These are phyloP conservation scores for Chalciporus pseudorubinellus DNA, from an alignment of 768 basidiomycete genomes.

Conservation along the genomic window DNA sequence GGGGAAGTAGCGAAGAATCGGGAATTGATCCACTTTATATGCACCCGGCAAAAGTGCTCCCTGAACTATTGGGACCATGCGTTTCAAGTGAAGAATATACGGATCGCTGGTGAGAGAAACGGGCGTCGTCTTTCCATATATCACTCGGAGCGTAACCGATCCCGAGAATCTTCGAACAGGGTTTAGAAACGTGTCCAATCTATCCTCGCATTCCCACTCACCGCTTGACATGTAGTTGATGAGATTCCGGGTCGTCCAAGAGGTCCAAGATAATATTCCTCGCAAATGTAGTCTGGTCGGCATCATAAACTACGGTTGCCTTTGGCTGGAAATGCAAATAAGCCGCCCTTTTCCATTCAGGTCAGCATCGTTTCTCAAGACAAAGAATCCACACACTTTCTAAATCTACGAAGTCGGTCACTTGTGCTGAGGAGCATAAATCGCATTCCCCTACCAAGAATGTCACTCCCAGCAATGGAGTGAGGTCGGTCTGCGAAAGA, in stretches of 20 bases:
- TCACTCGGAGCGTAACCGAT: constrained; percentile 25
- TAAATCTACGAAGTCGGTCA: constrained; percentile 57
- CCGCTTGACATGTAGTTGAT: constrained; percentile 25
- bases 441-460: constrained; percentile 57
- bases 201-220: neutral
- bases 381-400: constrained; percentile 35
- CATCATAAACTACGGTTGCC: constrained; percentile 43
- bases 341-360: constrained; percentile 40
- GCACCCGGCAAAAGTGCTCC: constrained; percentile 31
- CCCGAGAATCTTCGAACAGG: constrained; percentile 21
- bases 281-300: constrained; percentile 42
- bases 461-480: constrained; percentile 54
- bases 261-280: constrained; percentile 21
- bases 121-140: constrained; percentile 27
- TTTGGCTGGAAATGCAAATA: constrained; percentile 54
- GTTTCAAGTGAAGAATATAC: constrained; percentile 27
- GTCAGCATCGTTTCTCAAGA: neutral
- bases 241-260: constrained; percentile 21
- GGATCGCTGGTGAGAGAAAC: constrained; percentile 18
- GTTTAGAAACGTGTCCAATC: neutral
- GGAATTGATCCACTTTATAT: constrained; percentile 35
- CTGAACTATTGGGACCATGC: constrained; percentile 29
- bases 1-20: constrained; percentile 47
- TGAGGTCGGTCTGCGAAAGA: constrained; percentile 48
- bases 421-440: constrained; percentile 50